phyloP scores from a whole-genome alignment of 495 filamentous ascomycete species.

The Penicillium odoratum region DNA sequence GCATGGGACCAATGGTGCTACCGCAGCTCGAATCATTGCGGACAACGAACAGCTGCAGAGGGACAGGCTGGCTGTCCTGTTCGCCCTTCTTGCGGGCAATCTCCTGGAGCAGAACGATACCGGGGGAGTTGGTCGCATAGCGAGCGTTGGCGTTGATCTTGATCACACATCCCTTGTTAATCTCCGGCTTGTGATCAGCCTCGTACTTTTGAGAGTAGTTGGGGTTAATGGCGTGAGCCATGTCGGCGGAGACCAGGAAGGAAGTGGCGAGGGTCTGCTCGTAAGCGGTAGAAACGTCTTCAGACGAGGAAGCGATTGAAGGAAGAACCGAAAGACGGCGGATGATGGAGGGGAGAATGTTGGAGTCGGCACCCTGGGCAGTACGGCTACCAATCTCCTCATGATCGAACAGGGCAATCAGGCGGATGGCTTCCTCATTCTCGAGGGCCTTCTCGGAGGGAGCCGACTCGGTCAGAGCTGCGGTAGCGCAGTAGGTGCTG shows the following conservation, averaged over 20 bases:
- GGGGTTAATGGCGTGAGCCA: conserved; percentile 93
- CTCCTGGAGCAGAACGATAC: conserved; percentile 90
- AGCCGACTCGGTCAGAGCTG: conserved; percentile 81
- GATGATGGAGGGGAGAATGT: conserved; percentile 84
- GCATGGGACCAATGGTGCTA: conserved; percentile 94
- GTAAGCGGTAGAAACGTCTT: conserved; percentile 72
- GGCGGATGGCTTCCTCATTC: conserved; percentile 75
- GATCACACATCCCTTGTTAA: conserved; percentile 95
- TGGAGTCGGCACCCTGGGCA: conserved; percentile 91
- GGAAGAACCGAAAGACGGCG: conserved; percentile 83
- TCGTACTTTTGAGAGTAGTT: conserved; percentile 95
- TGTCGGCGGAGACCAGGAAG: conserved; percentile 94
- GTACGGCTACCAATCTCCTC: conserved; percentile 93
- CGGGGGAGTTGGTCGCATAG: conserved; percentile 94
- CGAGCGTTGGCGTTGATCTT: conserved; percentile 98
- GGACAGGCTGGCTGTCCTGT: conserved; percentile 58
- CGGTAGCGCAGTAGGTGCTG: conserved; percentile 88
- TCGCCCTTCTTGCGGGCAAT: conserved; percentile 64
- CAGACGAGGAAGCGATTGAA: conserved; percentile 43
- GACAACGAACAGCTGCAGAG: conserved; percentile 93
- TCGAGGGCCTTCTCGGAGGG: conserved; percentile 60
- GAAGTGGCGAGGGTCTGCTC: conserved; percentile 91
- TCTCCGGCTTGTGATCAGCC: conserved; percentile 81
- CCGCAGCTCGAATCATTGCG: conserved; percentile 93
- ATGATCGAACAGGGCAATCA: conserved; percentile 94